Evolutionary conservation across 2,329 filamentous ascomycete species (phyloP).

Genomic region (Basipetospora chlamydospora): DNA sequence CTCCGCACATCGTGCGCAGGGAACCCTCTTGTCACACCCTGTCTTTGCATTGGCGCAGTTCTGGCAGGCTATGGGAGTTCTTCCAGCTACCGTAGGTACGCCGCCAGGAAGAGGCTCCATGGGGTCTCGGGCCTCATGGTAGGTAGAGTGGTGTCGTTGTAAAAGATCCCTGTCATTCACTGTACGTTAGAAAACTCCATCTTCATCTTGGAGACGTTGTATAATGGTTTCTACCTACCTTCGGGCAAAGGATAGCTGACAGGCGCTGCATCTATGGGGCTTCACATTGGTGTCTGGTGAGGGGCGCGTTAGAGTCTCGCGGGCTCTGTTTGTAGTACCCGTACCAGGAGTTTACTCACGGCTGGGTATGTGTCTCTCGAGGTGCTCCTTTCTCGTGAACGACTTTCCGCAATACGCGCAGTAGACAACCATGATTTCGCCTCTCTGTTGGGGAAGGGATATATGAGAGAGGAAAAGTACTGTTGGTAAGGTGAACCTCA

Average conservation of each 20-base stretch:
- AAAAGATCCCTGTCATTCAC: constrained; percentile 31
- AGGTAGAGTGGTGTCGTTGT: constrained; percentile 34
- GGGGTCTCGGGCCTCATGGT: constrained; percentile 33
- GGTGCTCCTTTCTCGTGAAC: constrained; percentile 40
- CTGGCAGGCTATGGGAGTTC: constrained; percentile 24
- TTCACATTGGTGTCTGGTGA: constrained; percentile 38
- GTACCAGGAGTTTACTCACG: too few relatives aligned
- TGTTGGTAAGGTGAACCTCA: too few relatives aligned
- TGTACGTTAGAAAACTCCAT: too few relatives aligned
- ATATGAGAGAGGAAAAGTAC: too few relatives aligned
- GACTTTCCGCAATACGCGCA: constrained; percentile 39
- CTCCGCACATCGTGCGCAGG: constrained; percentile 22
- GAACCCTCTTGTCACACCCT: constrained; percentile 22
- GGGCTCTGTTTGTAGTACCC: too few relatives aligned
- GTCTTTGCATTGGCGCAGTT: constrained; percentile 24
- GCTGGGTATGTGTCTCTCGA: constrained; percentile 38
- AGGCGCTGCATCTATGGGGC: constrained; percentile 33
- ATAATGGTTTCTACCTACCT: constrained; percentile 22
- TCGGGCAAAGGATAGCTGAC: constrained; percentile 33
- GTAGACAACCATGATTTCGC: constrained; percentile 26
- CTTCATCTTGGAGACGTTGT: too few relatives aligned
- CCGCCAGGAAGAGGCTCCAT: constrained; percentile 28
- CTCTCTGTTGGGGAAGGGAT: too few relatives aligned
- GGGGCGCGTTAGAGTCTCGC: not conserved
- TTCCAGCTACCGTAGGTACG: constrained; percentile 25